Base-by-base conservation (phyloP, 768 basidiomycete genomes). In the Xanthoconium purpureum region DNA sequence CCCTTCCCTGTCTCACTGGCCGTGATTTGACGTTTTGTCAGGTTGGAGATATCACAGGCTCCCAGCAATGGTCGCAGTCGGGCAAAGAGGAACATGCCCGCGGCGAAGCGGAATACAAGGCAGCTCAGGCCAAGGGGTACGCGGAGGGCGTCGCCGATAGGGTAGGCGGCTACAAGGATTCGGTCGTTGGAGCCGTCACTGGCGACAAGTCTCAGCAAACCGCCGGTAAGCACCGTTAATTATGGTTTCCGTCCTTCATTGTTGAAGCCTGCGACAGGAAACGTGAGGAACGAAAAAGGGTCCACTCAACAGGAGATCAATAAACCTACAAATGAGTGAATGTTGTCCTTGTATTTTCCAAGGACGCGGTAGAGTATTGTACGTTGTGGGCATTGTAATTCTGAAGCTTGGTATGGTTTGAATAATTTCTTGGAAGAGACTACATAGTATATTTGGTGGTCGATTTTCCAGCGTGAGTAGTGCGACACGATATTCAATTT, bases 261-360 rank as follows among this genome's bases (percentile, higher is more conserved):
- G 2, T 17, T 47, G 29, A 18, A 7, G 11, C 8, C 24, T 12
- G 18, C 2, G 18, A 14, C 36, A 84, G 84, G 85, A 2, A 84
- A 85, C 52, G 51, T 71, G 17, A 74, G 69, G 48, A 75, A 82
- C 0, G 81, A 85, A 46, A 84, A 85, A 58, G 84, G 86, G 0
- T 61, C 77, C 47, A 64, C 74, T 1, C 78, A 85, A 60, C 83
- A 85, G 66, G 73, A 82, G 5, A 17, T 77, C 32, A 87, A 86
- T 66, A 76, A 79, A 62, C 68, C 70, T 14, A 32, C 36, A 0
- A 6, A 5, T 6, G 43, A 40, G 35, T 63, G 20, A 56, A 6
- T 29, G 0, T 12, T 24, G 11, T 42, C 12, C 14, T 10, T 13
- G 17, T 48, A 50, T 11, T 32, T 1, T 53, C 11, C 24, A 24